phyloP scores from a whole-genome alignment of 2,329 filamentous ascomycete species.

The Alternaria consortialis region DNA sequence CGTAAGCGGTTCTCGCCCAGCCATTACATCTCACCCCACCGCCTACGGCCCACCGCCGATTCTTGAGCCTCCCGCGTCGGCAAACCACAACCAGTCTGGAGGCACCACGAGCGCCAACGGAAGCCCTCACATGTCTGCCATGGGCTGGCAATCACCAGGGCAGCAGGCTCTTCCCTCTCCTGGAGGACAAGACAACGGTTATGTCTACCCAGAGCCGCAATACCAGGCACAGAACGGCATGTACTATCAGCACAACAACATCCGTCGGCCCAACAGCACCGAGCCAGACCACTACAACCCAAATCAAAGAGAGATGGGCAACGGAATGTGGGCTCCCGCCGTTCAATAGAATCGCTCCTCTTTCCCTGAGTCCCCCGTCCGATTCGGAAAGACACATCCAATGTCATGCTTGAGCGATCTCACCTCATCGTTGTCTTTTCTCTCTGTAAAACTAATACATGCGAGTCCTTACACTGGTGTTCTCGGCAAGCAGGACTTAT shows the following conservation, averaged over 20 bases:
- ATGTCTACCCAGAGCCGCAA: conserved; percentile 80
- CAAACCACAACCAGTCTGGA: conserved; percentile 76
- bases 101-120: conserved; percentile 70
- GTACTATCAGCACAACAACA: conserved; percentile 76
- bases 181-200: conserved; percentile 72
- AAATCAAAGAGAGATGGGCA: conserved; percentile 50
- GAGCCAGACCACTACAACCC: conserved; percentile 65
- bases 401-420: conserved; percentile 7
- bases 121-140: conserved; percentile 83
- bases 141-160: conserved; percentile 87
- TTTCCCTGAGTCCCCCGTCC: neutral
- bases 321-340: conserved; percentile 54
- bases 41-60: conserved; percentile 84
- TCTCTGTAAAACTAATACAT: conserved; percentile 45
- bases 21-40: conserved; percentile 84
- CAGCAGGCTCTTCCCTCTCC: conserved; percentile 78
- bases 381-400: neutral
- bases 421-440: conserved; percentile 11
- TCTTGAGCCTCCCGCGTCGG: conserved; percentile 80
- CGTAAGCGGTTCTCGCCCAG: conserved; percentile 60
- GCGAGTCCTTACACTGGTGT: conserved; percentile 48
- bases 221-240: conserved; percentile 69
- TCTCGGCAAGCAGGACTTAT: conserved; percentile 49
- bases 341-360: conserved; percentile 47
- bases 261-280: conserved; percentile 77